Evolutionary conservation across 331 rosid species (phyloP).

Genomic region (Acacia concinna): DNA sequence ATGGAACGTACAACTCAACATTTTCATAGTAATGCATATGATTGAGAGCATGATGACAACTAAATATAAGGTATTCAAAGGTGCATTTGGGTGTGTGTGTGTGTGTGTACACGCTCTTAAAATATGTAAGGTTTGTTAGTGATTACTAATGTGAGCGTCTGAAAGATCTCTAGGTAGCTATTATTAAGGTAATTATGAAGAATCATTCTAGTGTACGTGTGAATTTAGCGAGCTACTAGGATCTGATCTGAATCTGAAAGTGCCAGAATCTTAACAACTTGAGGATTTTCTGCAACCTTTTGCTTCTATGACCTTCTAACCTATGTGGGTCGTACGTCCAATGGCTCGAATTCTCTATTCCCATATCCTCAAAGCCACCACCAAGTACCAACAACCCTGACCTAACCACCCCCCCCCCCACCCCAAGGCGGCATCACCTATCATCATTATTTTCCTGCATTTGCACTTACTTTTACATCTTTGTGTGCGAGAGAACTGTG

Average conservation of each 20-base stretch:
- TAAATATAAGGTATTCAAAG: not conserved
- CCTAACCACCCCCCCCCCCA: constrained; percentile 11
- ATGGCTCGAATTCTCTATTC: not conserved
- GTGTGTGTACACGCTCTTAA: not conserved
- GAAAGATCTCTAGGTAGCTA: not conserved
- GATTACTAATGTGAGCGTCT: not conserved
- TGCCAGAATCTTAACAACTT: not conserved
- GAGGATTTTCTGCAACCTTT: not conserved
- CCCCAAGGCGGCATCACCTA: not conserved
- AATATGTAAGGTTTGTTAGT: not conserved
- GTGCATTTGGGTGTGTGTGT: no score
- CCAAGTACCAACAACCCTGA: not conserved
- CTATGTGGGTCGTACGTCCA: not conserved
- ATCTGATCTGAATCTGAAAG: not conserved
- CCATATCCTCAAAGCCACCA: not conserved
- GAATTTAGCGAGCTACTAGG: not conserved
- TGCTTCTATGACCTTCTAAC: not conserved
- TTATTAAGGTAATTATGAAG: not conserved
- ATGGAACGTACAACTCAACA: not conserved
- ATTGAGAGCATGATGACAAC: not conserved
- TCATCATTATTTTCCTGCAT: not conserved
- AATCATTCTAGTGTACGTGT: not conserved
- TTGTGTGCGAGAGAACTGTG: not conserved
- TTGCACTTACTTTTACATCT: not conserved
- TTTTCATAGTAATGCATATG: not conserved